Base-by-base conservation (phyloP, 805 yeast genomes). In the Isabelozyma pseudorhagii region DNA sequence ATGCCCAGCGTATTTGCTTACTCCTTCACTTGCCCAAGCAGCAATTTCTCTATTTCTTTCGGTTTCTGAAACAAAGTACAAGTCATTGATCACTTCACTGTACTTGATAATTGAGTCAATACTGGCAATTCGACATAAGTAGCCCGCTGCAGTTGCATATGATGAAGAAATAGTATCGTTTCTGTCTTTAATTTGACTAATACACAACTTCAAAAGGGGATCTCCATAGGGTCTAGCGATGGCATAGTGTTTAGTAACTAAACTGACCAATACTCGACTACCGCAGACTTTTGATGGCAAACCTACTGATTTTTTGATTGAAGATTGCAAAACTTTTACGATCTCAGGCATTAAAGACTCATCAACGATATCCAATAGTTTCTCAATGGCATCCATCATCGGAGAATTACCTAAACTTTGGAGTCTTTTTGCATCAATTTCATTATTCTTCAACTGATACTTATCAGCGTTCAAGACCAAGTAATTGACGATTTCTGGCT, bases 211-310 rank as follows among this genome's bases (percentile, higher is more conserved):
- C 49, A 93, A 67, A 7, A 93, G 66, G n/a, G 71, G 67, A 49
- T 85, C 89, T 10, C 89, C 86, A 58, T 80, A 80, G 0, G 82
- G 72, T 49, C 72, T 68, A 1, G 68, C 57, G 14, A 78, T 54
- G 38, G 69, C 69, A 15, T 69, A 63, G 56, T 86, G 84, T 52
- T 85, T 79, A 9, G 82, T 70, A 0, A 87, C 79, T 44, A 90
- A 63, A 15, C 81, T 77, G 7, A 85, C 89, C 9, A 92, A 64
- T 0, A 91, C 84, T 53, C 83, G 79, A 5, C 96, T 81, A 0
- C 93, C 91, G 21, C 92, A 89, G 0, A 88, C 90, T 60, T 93
- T 90, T 0, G 97, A 89, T 0, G 98, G 97, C 11, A 94, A 72
- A 0, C 98, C 98, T 17, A 92, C 88, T 0, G 96, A 81, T 49